Evolutionary conservation across 1,139 yeast genomes (phyloP).

Genomic region (Kodamaea anthophila): DNA sequence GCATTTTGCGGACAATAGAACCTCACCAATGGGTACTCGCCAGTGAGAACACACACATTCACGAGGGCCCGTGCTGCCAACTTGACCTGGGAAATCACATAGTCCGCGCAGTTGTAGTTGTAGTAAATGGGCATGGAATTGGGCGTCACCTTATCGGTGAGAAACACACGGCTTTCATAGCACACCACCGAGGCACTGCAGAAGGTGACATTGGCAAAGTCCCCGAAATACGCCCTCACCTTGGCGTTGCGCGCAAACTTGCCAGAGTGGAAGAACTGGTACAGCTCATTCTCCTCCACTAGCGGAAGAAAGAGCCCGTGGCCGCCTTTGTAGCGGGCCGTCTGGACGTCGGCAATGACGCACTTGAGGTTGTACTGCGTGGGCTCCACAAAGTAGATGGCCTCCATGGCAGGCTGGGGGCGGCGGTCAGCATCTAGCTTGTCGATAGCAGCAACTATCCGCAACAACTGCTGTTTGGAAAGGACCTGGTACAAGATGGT

Average conservation of each 20-base stretch:
- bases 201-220: conserved; percentile 22
- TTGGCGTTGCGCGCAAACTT: conserved; percentile 28
- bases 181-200: conserved; percentile 28
- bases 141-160: conserved; percentile 32
- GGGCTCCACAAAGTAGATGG: conserved; percentile 37
- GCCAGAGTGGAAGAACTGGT: conserved; percentile 21
- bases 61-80: conserved; percentile 60
- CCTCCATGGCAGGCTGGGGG: conserved; percentile 34
- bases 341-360: conserved; percentile 36
- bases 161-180: conserved; percentile 35
- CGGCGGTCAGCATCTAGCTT: conserved; percentile 31
- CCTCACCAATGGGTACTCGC: conserved; percentile 84
- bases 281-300: conserved; percentile 18
- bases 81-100: conserved; percentile 53
- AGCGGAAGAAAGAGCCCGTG: conserved; percentile 34
- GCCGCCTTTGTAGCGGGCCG: conserved; percentile 33
- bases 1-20: conserved; percentile 50
- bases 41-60: conserved; percentile 68
- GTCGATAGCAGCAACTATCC: conserved; percentile 40
- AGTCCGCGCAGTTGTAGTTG: conserved; percentile 57
- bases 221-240: conserved; percentile 27
- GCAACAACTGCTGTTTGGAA: conserved; percentile 31
- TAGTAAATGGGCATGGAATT: conserved; percentile 70
- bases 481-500: conserved; percentile 29
- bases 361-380: conserved; percentile 35